Percentiles rank a stretch among this genome's conserved stretches.
These are phyloP conservation scores for Echium plantagineum DNA, from an alignment of 257 asterid genomes.

Conservation along the genomic window DNA sequence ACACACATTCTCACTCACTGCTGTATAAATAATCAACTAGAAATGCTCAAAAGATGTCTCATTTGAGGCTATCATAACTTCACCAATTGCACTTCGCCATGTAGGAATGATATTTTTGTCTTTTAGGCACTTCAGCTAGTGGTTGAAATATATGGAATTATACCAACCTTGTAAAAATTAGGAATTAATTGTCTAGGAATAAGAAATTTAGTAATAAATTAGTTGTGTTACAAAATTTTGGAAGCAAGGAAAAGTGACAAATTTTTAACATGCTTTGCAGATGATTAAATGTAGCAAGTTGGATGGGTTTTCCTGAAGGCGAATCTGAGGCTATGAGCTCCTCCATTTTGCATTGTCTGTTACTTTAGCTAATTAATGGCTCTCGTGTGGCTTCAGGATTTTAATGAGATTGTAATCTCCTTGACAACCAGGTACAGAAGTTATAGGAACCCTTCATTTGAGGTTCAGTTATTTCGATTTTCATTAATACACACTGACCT, in stretches of 20 bases:
- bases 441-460: no score
- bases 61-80: constrained; percentile 53
- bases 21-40: constrained; percentile 26
- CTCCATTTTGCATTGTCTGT: neutral
- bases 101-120: constrained; percentile 29
- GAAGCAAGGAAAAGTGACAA: constrained; percentile 1
- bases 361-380: neutral
- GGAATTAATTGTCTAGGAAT: neutral
- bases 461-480: no score
- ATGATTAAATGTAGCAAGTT: neutral
- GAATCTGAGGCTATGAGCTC: neutral
- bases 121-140: no score
- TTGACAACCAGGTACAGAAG: neutral
- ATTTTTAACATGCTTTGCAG: neutral
- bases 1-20: constrained; percentile 18
- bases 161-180: neutral
- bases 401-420: neutral
- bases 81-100: constrained; percentile 39
- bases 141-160: constrained; percentile 9
- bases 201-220: constrained; percentile 3
- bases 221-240: neutral
- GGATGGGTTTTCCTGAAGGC: neutral
- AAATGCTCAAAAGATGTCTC: constrained; percentile 34
- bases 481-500: no score
- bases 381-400: neutral